phyloP scores from a whole-genome alignment of 768 basidiomycete species.

The Auriscalpium microsporum region DNA sequence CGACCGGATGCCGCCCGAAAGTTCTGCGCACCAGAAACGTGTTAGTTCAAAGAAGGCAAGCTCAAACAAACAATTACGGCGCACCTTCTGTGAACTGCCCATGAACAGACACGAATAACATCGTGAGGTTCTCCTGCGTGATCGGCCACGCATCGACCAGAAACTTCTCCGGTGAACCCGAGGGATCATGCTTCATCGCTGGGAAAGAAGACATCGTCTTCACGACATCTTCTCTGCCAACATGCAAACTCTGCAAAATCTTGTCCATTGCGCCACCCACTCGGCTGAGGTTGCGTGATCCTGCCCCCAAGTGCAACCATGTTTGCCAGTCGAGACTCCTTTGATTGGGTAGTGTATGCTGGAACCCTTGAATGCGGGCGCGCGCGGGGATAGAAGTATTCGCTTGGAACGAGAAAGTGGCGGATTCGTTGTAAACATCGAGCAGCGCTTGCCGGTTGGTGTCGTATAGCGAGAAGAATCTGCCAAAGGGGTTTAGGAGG shows the following conservation, averaged over 20 bases:
- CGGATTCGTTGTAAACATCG: conserved; percentile 70
- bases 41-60: background rate
- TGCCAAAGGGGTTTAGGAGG: conserved; percentile 21
- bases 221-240: conserved; percentile 58
- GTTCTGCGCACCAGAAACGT: conserved; percentile 32
- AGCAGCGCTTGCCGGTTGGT: conserved; percentile 56
- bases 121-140: conserved; percentile 44
- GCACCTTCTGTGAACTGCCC: conserved; percentile 88
- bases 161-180: conserved; percentile 73
- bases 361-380: conserved; percentile 64
- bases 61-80: conserved; percentile 19
- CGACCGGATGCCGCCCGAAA: conserved; percentile 73
- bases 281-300: conserved; percentile 72
- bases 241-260: conserved; percentile 57
- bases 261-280: conserved; percentile 56
- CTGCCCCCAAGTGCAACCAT: conserved; percentile 53
- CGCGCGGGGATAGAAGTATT: conserved; percentile 79
- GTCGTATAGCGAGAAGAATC: conserved; percentile 85
- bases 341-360: conserved; percentile 71
- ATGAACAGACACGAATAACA: conserved; percentile 66
- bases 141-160: conserved; percentile 82
- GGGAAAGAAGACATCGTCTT: conserved; percentile 60
- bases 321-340: conserved; percentile 69
- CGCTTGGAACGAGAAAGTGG: conserved; percentile 87
- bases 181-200: conserved; percentile 73